These are phyloP conservation scores for Tetracladium marchalianum DNA, from an alignment of 495 filamentous ascomycete species.

Conservation along the genomic window DNA sequence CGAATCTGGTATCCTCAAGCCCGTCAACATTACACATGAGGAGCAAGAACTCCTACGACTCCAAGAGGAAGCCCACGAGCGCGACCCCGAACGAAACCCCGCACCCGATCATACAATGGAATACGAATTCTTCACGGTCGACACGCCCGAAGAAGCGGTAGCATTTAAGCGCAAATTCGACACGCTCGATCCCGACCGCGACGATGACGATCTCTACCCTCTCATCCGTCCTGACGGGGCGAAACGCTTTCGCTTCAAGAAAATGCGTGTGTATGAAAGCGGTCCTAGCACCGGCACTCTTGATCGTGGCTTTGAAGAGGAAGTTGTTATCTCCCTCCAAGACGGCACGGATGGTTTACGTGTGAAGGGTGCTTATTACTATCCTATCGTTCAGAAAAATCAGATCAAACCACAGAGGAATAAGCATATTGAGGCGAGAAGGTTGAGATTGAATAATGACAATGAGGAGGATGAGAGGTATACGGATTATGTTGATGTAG, in stretches of 20 bases:
- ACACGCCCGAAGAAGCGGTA: slow-evolving; percentile 41
- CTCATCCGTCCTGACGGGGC: slow-evolving; percentile 32
- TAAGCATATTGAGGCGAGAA: slow-evolving; percentile 37
- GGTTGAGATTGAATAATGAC: not conserved
- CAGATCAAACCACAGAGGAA: slow-evolving; percentile 44
- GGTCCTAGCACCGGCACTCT: slow-evolving; percentile 56
- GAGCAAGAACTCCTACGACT: slow-evolving; percentile 39
- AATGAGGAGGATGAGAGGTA: slow-evolving; percentile 3
- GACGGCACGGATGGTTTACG: slow-evolving; percentile 33
- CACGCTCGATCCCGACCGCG: slow-evolving; percentile 54
- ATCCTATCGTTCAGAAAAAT: slow-evolving; percentile 66
- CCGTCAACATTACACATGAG: slow-evolving; percentile 40
- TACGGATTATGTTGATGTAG: slow-evolving; percentile 19
- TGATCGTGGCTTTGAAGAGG: slow-evolving; percentile 50
- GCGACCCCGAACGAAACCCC: slow-evolving; percentile 50
- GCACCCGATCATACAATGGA: slow-evolving; percentile 55
- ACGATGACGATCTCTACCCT: slow-evolving; percentile 59
- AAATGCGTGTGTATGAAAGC: slow-evolving; percentile 77
- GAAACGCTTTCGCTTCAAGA: slow-evolving; percentile 60
- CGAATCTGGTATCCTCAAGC: slow-evolving; percentile 68
- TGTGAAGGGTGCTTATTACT: slow-evolving; percentile 78
- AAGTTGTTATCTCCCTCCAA: slow-evolving; percentile 40
- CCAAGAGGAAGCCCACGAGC: slow-evolving; percentile 49
- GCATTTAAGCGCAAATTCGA: slow-evolving; percentile 68
- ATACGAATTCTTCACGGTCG: slow-evolving; percentile 73